A percentile compares a stretch with the other conserved stretches of the same genome.
Conservation (phyloP, 257 asterid genomes). For the Solanum pimpinellifolium region DNA sequence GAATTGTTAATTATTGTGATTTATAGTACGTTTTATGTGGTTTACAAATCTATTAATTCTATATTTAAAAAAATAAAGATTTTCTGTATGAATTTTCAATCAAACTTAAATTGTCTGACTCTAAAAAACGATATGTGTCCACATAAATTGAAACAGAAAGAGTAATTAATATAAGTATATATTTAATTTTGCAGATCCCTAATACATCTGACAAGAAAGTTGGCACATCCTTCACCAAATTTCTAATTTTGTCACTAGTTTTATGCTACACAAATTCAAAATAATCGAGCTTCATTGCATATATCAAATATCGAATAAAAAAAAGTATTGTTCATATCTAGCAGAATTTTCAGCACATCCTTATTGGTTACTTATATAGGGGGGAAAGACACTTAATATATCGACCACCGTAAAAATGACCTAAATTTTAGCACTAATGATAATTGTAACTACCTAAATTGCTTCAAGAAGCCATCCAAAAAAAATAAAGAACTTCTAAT, state of each 20-base stretch:
- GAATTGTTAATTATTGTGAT: neutral
- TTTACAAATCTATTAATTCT: too few species aligned
- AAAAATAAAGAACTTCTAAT: neutral
- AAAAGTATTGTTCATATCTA: neutral
- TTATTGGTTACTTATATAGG: neutral
- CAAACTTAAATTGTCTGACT: too few species aligned
- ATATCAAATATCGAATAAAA: too few species aligned
- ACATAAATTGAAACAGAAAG: neutral
- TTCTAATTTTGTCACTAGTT: neutral
- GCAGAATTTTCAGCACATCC: neutral
- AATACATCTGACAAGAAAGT: neutral
- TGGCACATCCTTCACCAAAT: neutral
- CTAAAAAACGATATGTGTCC: neutral
- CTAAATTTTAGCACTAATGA: neutral
- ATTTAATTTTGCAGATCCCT: neutral
- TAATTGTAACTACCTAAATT: neutral
- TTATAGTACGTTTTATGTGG: neutral
- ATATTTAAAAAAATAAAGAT: too few species aligned
- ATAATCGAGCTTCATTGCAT: rapidly evolving
- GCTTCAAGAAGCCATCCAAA: neutral
- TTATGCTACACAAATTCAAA: too few species aligned
- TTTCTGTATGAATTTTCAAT: too few species aligned
- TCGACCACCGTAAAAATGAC: neutral
- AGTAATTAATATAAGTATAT: neutral
- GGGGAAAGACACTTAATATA: neutral